Evolutionary conservation across 495 filamentous ascomycete species (phyloP), one percentile per base, ranked within the genome.

Genomic region (Xylona heveae): DNA sequence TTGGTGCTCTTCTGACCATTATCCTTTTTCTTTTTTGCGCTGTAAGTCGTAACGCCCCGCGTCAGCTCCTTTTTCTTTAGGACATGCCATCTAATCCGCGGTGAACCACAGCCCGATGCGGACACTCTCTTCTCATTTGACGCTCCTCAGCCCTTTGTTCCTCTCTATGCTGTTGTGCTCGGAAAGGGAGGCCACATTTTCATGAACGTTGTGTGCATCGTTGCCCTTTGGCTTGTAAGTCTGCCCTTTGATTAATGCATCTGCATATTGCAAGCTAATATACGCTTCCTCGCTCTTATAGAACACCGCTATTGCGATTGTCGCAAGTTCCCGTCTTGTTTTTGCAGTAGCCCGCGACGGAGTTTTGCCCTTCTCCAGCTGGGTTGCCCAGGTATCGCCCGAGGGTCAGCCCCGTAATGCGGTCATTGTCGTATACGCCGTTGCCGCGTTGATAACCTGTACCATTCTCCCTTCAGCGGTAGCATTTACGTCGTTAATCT

Each of bases 11-110:
- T 28, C 47, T 53, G 18, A 54, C 58, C 5, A 58, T 68, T 30
- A 64, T 68, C 34, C 40, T 68, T 3, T 66, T 66, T 44, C 46
- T 68, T 14, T 68, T 68, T 50, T 68, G 64, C 36, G 50, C 57
- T 13, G 56, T 60, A 35, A 30, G 57, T 47, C 25, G 15, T 18
- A 13, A 4, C 6, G 4, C 17, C 30, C 21, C 15, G 1, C 7
- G n/a, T n/a, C n/a, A n/a, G n/a, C n/a, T n/a, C n/a, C n/a, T n/a
- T n/a, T n/a, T n/a, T n/a, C n/a, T n/a, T n/a, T n/a, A n/a, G n/a
- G n/a, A n/a, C n/a, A n/a, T n/a, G n/a, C n/a, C n/a, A n/a, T n/a
- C n/a, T n/a, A n/a, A n/a, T n/a, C n/a, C n/a, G n/a, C n/a, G n/a
- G n/a, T n/a, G n/a, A n/a, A n/a, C n/a, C n/a, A n/a, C n/a, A n/a